phyloP scores from a whole-genome alignment of 305 asterid genomes.

The Andrographis paniculata region DNA sequence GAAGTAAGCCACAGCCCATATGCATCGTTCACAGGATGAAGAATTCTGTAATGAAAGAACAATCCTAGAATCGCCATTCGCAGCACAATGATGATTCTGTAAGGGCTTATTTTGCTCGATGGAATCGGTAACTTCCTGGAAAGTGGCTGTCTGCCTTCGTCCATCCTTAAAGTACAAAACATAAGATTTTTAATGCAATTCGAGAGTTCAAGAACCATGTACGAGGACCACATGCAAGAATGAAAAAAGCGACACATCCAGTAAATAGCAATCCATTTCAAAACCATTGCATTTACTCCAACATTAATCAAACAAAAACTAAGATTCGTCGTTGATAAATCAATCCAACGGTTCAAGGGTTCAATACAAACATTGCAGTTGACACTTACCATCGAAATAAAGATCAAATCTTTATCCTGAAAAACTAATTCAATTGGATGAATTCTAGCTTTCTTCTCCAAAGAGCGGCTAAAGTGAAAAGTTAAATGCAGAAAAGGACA shows the following conservation, averaged over 20 bases:
- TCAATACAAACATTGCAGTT: no score
- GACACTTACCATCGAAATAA: no score
- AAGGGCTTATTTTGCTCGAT: slow-evolving; percentile 89
- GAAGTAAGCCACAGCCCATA: slow-evolving; percentile 92
- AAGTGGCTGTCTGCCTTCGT: slow-evolving; percentile 97
- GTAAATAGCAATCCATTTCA: no score
- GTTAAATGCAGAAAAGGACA: slow-evolving; percentile 8
- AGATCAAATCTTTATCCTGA: no score
- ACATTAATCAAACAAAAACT: no score
- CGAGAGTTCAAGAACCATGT: slow-evolving; percentile 8
- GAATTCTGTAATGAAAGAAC: slow-evolving; percentile 87
- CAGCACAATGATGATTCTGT: slow-evolving; percentile 68
- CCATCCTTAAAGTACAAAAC: slow-evolving; percentile 58
- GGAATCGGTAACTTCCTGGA: slow-evolving; percentile 82
- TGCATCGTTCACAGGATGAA: slow-evolving; percentile 84
- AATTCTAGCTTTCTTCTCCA: slow-evolving; percentile 7
- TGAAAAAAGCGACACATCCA: not conserved
- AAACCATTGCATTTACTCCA: no score
- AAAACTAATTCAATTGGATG: not conserved
- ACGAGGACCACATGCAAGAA: not conserved
- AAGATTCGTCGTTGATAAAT: no score
- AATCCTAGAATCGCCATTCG: slow-evolving; percentile 74
- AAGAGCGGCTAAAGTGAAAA: slow-evolving; percentile 1
- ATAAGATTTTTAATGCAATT: not conserved
- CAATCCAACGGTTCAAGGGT: no score